A percentile compares a stretch with the other conserved stretches of the same genome.
phyloP scores from a whole-genome alignment of 352 stramenopile genomes.

The Globisporangium mamillatum region DNA sequence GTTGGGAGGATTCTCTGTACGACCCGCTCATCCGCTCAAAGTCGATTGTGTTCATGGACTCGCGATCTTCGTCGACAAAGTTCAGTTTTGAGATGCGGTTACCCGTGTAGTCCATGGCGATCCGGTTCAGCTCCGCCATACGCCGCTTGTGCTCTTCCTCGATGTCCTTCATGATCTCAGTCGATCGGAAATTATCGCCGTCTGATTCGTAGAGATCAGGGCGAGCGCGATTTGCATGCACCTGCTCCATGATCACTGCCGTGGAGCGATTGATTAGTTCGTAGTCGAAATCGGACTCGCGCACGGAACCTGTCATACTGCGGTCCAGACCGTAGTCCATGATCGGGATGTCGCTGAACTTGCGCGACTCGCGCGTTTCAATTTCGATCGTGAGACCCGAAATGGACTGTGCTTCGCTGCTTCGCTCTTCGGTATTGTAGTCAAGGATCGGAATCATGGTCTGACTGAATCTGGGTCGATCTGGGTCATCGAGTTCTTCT shows the following conservation, averaged over 20 bases:
- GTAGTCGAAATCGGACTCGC: slow-evolving; percentile 40
- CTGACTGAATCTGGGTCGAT: slow-evolving; percentile 14
- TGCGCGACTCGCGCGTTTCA: slow-evolving; percentile 13
- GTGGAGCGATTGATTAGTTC: slow-evolving; percentile 44
- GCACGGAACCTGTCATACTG: slow-evolving; percentile 16
- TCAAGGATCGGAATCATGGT: slow-evolving; percentile 20
- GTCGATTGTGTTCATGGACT: slow-evolving; percentile 35
- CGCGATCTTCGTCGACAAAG: slow-evolving; percentile 37
- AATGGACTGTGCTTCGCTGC: slow-evolving; percentile 8
- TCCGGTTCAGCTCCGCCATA: slow-evolving; percentile 68
- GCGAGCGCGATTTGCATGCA: slow-evolving; percentile 29
- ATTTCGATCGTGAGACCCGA: slow-evolving; percentile 5
- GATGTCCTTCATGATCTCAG: slow-evolving; percentile 43
- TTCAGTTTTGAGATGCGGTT: slow-evolving; percentile 40
- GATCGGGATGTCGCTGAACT: slow-evolving; percentile 20
- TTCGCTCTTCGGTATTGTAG: slow-evolving; percentile 1
- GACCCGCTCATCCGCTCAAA: slow-evolving; percentile 25
- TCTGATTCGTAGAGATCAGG: slow-evolving; percentile 15
- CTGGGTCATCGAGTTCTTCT: not conserved
- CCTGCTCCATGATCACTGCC: slow-evolving; percentile 38
- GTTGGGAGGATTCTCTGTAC: slow-evolving; percentile 17
- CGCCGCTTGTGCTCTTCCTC: slow-evolving; percentile 51
- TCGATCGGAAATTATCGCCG: slow-evolving; percentile 40
- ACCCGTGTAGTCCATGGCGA: slow-evolving; percentile 38
- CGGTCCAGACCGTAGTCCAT: slow-evolving; percentile 12